Conservation (phyloP, 2,329 filamentous ascomycete species). For the Fusarium protoensiforme region DNA sequence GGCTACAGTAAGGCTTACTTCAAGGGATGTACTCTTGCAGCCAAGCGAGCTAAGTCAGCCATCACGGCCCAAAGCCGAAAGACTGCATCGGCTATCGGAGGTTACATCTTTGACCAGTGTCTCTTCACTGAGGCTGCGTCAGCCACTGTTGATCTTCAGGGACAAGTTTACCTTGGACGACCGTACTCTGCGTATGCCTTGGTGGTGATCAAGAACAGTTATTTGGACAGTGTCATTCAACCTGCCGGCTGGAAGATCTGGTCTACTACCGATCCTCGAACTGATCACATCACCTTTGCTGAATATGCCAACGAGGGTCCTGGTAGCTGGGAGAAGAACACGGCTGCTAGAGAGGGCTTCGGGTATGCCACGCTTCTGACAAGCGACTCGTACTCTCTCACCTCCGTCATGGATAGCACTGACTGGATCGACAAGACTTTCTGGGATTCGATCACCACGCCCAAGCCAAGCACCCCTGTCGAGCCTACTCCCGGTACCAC, state of each 20-base stretch:
- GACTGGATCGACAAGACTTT: constrained; percentile 40
- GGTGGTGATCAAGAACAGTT: constrained; percentile 60
- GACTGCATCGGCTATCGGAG: constrained; percentile 39
- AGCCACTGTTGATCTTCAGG: constrained; percentile 39
- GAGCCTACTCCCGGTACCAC: constrained; percentile 32
- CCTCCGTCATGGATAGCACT: constrained; percentile 34
- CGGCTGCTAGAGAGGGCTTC: constrained; percentile 24
- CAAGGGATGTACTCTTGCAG: constrained; percentile 49
- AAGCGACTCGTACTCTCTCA: constrained; percentile 28
- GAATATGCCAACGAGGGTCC: constrained; percentile 70
- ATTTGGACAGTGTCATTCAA: constrained; percentile 52
- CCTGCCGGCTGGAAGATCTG: constrained; percentile 55
- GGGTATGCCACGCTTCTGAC: constrained; percentile 35
- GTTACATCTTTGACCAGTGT: constrained; percentile 47
- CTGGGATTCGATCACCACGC: constrained; percentile 37
- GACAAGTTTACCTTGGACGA: constrained; percentile 57
- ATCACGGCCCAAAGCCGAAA: constrained; percentile 46
- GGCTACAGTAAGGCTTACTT: constrained; percentile 48
- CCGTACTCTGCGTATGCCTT: constrained; percentile 58
- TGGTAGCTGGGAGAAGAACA: constrained; percentile 40
- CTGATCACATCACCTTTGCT: constrained; percentile 66
- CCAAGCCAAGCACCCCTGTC: constrained; percentile 13
- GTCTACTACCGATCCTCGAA: constrained; percentile 65
- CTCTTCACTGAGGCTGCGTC: constrained; percentile 38
- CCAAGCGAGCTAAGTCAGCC: constrained; percentile 43